phyloP scores from a whole-genome alignment of 768 basidiomycete genomes.

The Trametes gibbosa region DNA sequence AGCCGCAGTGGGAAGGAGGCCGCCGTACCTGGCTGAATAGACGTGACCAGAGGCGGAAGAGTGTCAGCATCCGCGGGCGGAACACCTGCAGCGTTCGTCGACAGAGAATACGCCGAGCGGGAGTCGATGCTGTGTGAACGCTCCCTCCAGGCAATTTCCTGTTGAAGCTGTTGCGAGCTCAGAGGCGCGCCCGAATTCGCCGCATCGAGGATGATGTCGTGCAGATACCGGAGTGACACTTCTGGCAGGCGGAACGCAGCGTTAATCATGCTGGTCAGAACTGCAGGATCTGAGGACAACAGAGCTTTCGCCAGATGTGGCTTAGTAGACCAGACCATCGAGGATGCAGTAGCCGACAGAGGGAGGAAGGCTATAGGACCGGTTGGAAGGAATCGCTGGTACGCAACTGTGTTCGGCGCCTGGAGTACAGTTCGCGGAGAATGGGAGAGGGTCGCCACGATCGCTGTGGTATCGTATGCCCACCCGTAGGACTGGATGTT shows the following conservation, averaged over 20 bases:
- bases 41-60: slow-evolving; percentile 72
- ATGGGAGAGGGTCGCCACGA: slow-evolving; percentile 87
- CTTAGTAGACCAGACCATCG: slow-evolving; percentile 92
- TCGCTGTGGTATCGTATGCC: slow-evolving; percentile 84
- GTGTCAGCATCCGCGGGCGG: slow-evolving; percentile 58
- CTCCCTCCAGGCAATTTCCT: slow-evolving; percentile 75
- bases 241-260: slow-evolving; percentile 86
- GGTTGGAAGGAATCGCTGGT: slow-evolving; percentile 91
- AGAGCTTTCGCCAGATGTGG: slow-evolving; percentile 74
- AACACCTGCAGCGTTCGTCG: slow-evolving; percentile 44
- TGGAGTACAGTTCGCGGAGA: slow-evolving; percentile 60
- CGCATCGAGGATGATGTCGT: slow-evolving; percentile 57
- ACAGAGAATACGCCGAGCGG: slow-evolving; percentile 62
- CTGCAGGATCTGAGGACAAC: slow-evolving; percentile 57
- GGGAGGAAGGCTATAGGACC: slow-evolving; percentile 97
- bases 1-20: slow-evolving; percentile 91
- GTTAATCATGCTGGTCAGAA: slow-evolving; percentile 78
- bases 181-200: slow-evolving; percentile 45
- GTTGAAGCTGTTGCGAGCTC: slow-evolving; percentile 45
- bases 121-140: slow-evolving; percentile 61
- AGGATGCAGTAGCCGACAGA: slow-evolving; percentile 71
- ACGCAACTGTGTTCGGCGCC: slow-evolving; percentile 74
- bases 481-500: slow-evolving; percentile 87
- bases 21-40: slow-evolving; percentile 66
- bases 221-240: slow-evolving; percentile 65